These are phyloP conservation scores for Pouteria campechiana DNA, from an alignment of 179 eudicot species.

Conservation along the genomic window DNA sequence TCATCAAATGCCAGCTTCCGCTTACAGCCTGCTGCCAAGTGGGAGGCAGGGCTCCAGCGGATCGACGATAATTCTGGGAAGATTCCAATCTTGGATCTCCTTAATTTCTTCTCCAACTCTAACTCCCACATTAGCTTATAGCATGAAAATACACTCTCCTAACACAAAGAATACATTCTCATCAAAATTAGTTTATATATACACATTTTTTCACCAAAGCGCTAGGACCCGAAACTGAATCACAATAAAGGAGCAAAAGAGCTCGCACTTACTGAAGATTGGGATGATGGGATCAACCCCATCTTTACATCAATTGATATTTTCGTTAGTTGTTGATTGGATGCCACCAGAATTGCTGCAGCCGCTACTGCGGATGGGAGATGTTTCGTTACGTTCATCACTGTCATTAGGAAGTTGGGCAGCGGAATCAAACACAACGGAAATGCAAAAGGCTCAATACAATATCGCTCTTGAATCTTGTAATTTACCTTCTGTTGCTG, in stretches of 20 bases:
- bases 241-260: background rate
- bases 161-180: background rate
- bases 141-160: conserved; percentile 39
- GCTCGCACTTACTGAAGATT: conserved; percentile 27
- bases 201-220: background rate
- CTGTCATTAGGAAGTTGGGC: conserved; percentile 17
- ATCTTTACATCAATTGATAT: conserved; percentile 20
- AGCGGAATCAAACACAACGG: background rate
- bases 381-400: conserved; percentile 25
- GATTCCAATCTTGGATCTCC: conserved; percentile 1
- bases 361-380: conserved; percentile 15
- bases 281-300: conserved; percentile 18
- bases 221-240: background rate
- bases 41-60: conserved; percentile 5
- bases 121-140: conserved; percentile 30
- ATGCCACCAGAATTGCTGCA: conserved; percentile 37
- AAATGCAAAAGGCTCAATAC: background rate
- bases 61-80: conserved; percentile 12
- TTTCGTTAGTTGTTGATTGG: conserved; percentile 29
- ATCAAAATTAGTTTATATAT: background rate
- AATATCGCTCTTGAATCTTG: background rate
- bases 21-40: conserved; percentile 10
- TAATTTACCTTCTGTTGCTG: conserved; percentile 25
- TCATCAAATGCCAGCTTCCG: conserved; percentile 22
- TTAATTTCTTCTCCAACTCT: conserved; percentile 4